Percentiles rank a stretch among this genome's conserved stretches.
These are phyloP conservation scores for Pyrenochaeta sp. DNA, from an alignment of 2,329 filamentous ascomycete genomes.

Conservation along the genomic window DNA sequence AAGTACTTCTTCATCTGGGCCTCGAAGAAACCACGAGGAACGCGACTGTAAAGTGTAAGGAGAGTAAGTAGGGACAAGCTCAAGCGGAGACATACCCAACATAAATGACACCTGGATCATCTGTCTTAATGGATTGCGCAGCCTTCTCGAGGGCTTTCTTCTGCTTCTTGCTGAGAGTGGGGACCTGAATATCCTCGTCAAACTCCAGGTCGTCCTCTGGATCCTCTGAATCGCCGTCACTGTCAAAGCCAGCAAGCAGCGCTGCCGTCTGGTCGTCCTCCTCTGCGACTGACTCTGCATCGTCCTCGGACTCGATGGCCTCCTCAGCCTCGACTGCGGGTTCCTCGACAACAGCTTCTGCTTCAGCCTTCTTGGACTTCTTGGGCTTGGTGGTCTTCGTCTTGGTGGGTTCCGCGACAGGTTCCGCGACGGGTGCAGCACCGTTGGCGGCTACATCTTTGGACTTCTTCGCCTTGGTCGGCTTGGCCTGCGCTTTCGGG, in stretches of 20 bases:
- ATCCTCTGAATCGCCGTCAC: conserved; percentile 53
- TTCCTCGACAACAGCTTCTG: conserved; percentile 17
- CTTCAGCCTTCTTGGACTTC: conserved; percentile 23
- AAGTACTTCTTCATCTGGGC: conserved; percentile 94
- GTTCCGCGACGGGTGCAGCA: too few species aligned
- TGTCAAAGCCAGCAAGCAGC: conserved; percentile 60
- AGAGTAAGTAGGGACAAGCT: not conserved
- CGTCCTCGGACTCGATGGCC: conserved; percentile 27
- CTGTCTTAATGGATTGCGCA: conserved; percentile 58
- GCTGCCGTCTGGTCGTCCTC: conserved; percentile 59
- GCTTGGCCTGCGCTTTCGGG: conserved; percentile 14
- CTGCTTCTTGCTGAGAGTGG: conserved; percentile 34
- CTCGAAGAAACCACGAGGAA: conserved; percentile 97
- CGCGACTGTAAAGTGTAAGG: conserved; percentile 61
- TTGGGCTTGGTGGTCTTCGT: conserved; percentile 32
- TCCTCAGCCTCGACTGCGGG: conserved; percentile 18
- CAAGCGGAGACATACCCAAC: conserved; percentile 64
- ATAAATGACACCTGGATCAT: conserved; percentile 81
- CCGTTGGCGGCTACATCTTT: conserved; percentile 17
- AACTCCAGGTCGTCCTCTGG: conserved; percentile 46
- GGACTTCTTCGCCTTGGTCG: conserved; percentile 28
- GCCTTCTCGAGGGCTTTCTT: conserved; percentile 58
- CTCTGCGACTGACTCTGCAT: conserved; percentile 31
- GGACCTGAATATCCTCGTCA: conserved; percentile 44
- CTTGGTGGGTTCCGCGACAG: conserved; percentile 19